Conservation (phyloP, 768 basidiomycete species). For the Russula emetica region DNA sequence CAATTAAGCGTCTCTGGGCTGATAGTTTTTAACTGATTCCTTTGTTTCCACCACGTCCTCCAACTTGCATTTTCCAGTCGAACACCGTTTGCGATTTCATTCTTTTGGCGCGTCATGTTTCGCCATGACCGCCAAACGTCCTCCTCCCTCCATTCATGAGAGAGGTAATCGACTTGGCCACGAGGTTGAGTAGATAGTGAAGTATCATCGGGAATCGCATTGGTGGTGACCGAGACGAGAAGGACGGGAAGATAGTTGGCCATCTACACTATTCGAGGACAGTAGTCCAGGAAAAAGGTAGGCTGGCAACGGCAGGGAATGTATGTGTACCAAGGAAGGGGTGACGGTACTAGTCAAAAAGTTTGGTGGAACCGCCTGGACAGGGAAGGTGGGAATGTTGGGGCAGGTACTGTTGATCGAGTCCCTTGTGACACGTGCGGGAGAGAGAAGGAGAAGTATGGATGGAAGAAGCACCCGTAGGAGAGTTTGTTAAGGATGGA, state of each 20-base stretch:
- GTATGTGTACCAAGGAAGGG: neutral
- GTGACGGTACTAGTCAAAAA: neutral
- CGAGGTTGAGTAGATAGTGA: constrained; percentile 78
- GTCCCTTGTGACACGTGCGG: neutral
- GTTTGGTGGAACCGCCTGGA: constrained; percentile 3
- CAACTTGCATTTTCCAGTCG: constrained; percentile 97
- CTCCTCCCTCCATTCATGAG: constrained; percentile 95
- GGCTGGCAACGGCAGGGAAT: neutral
- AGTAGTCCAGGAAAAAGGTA: neutral
- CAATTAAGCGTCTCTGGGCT: constrained; percentile 98
- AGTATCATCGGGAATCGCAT: constrained; percentile 61
- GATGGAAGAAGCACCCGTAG: neutral
- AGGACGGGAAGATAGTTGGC: constrained; percentile 68
- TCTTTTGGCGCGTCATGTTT: constrained; percentile 97
- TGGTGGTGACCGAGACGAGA: constrained; percentile 57
- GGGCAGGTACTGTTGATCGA: constrained; percentile 11
- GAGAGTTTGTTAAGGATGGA: neutral
- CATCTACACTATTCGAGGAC: constrained; percentile 38
- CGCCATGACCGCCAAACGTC: constrained; percentile 99
- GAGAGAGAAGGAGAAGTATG: neutral
- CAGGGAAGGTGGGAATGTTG: neutral
- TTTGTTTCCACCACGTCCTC: constrained; percentile 99
- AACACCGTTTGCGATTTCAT: constrained; percentile 93
- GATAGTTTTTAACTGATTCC: constrained; percentile 91
- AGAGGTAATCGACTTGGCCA: constrained; percentile 97